Conservation (phyloP, 164 flowering plant genomes). For the Kingdonia uniflora region DNA sequence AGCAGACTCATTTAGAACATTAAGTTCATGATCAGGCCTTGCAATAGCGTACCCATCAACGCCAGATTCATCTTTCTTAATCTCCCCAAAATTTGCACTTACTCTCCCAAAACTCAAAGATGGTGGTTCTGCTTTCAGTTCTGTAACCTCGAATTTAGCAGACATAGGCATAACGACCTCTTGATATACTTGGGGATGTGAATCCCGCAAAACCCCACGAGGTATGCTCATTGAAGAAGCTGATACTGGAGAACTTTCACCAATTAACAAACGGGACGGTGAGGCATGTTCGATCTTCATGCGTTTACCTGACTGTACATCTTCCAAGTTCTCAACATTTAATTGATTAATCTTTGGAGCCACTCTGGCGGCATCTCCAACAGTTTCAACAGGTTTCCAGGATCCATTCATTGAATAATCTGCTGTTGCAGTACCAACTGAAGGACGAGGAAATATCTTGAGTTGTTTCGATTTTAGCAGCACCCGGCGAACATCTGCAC, state of each 20-base stretch:
- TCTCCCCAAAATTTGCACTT: slow-evolving; percentile 20
- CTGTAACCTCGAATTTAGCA: slow-evolving; percentile 36
- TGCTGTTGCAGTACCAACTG: slow-evolving; percentile 14
- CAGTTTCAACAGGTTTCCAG: slow-evolving; percentile 28
- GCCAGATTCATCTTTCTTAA: slow-evolving; percentile 19
- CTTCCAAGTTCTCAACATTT: slow-evolving; percentile 38
- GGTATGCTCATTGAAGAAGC: slow-evolving; percentile 24
- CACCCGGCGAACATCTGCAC: slow-evolving; percentile 42
- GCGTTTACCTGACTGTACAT: slow-evolving; percentile 54
- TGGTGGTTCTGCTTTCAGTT: slow-evolving; percentile 35
- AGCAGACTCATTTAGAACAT: slow-evolving; percentile 24
- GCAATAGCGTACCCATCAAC: slow-evolving; percentile 19
- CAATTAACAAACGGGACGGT: slow-evolving; percentile 25
- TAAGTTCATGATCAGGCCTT: slow-evolving; percentile 29
- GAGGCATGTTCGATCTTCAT: slow-evolving; percentile 60
- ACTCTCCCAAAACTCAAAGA: slow-evolving; percentile 23
- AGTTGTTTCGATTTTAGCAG: no score
- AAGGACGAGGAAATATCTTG: slow-evolving; percentile 22
- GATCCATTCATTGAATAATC: slow-evolving; percentile 25
- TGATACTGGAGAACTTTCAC: slow-evolving; percentile 27
- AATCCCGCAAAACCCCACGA: slow-evolving; percentile 18
- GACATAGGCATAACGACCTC: slow-evolving; percentile 19
- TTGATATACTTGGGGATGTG: slow-evolving; percentile 25
- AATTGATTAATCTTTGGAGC: slow-evolving; percentile 22
- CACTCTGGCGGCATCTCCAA: slow-evolving; percentile 24